These are phyloP conservation scores for Entelexis paramagnoliae DNA, from an alignment of 1,139 yeast species.

Conservation along the genomic window DNA sequence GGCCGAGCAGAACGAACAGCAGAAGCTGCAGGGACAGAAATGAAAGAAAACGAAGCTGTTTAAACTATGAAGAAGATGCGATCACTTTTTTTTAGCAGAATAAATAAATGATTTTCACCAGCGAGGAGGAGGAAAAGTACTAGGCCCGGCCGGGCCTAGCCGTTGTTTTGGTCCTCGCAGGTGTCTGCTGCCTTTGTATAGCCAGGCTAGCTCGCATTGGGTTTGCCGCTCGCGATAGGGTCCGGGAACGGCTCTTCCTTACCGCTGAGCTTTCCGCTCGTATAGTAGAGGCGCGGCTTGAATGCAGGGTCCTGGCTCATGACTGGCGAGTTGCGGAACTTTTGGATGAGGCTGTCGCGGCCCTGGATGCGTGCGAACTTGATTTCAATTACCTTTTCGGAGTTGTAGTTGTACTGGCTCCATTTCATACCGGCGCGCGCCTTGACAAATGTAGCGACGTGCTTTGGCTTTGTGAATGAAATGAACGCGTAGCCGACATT, in stretches of 20 bases:
- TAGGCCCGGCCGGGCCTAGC: too few species aligned
- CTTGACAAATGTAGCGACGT: constrained; percentile 38
- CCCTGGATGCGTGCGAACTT: constrained; percentile 46
- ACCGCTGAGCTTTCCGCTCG: constrained; percentile 21
- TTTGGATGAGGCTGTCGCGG: constrained; percentile 36
- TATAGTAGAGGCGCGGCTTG: constrained; percentile 35
- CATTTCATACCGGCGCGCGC: constrained; percentile 41
- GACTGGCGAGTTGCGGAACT: constrained; percentile 42
- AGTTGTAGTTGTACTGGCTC: constrained; percentile 38
- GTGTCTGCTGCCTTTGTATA: too few species aligned
- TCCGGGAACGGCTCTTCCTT: constrained; percentile 21
- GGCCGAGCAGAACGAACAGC: neutral
- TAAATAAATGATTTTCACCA: neutral
- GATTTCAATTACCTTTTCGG: constrained; percentile 42
- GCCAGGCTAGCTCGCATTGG: neutral
- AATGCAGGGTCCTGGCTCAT: constrained; percentile 35
- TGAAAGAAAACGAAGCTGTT: neutral
- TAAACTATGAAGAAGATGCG: neutral
- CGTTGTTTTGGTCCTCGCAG: too few species aligned
- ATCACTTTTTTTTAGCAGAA: neutral
- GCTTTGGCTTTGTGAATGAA: constrained; percentile 38
- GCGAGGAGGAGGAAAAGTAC: too few species aligned
- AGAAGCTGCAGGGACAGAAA: neutral
- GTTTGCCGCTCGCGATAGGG: neutral
- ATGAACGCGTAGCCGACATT: constrained; percentile 47